phyloP scores from a whole-genome alignment of 106 monocot genomes.

The Platanthera zijinensis region DNA sequence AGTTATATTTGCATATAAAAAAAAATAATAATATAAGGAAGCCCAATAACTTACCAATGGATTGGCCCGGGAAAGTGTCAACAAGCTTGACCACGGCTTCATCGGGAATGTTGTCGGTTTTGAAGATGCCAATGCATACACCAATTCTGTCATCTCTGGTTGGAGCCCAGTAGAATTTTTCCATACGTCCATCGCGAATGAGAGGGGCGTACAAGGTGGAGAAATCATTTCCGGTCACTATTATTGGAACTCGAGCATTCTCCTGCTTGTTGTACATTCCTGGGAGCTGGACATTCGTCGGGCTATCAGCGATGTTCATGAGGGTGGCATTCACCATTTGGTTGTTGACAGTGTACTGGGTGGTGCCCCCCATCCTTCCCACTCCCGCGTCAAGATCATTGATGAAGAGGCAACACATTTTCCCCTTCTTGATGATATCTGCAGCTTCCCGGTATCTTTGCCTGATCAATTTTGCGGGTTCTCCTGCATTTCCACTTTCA shows the following conservation, averaged over 20 bases:
- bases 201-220: slow-evolving; percentile 95
- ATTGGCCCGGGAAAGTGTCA: slow-evolving; percentile 91
- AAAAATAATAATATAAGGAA: not conserved
- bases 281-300: slow-evolving; percentile 92
- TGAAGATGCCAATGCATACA: slow-evolving; percentile 65
- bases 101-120: slow-evolving; percentile 56
- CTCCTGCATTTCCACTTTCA: slow-evolving; percentile 96
- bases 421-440: slow-evolving; percentile 86
- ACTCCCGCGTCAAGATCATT: slow-evolving; percentile 99
- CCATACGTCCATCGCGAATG: slow-evolving; percentile 97
- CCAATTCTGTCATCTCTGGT: slow-evolving; percentile 38
- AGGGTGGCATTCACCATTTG: slow-evolving; percentile 99
- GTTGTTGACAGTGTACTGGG: slow-evolving; percentile 99
- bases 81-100: slow-evolving; percentile 73
- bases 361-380: slow-evolving; percentile 90
- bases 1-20: too few species aligned
- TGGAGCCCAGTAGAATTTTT: slow-evolving; percentile 99
- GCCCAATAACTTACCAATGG: slow-evolving; percentile 55
- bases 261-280: slow-evolving; percentile 99
- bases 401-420: slow-evolving; percentile 97
- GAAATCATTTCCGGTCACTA: slow-evolving; percentile 97
- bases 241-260: slow-evolving; percentile 82
- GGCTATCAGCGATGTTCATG: slow-evolving; percentile 99
- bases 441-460: slow-evolving; percentile 97
- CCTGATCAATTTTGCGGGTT: slow-evolving; percentile 89